Evolutionary conservation across 495 filamentous ascomycete genomes (phyloP).

Genomic region (Lasiosphaeris hirsuta): DNA sequence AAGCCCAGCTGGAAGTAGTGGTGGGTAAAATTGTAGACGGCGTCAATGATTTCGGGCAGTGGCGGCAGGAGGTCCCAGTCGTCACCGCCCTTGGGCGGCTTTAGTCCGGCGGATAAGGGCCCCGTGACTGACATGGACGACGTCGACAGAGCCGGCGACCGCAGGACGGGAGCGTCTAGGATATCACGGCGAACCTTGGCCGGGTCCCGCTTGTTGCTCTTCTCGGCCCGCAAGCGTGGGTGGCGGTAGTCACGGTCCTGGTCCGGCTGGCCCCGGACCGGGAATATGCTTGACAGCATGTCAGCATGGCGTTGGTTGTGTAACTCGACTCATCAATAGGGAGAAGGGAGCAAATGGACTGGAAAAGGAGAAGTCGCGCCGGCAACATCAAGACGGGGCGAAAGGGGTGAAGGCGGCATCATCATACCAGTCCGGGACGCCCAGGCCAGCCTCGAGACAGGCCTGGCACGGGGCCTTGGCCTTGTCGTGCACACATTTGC

Average conservation of each 20-base stretch:
- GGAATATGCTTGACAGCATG: constrained; percentile 34
- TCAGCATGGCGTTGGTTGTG: not conserved
- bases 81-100: constrained; percentile 27
- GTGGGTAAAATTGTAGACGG: constrained; percentile 42
- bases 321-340: not conserved
- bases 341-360: not conserved
- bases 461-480: constrained; percentile 40
- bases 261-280: constrained; percentile 42
- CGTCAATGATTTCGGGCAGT: constrained; percentile 40
- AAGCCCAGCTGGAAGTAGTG: constrained; percentile 52
- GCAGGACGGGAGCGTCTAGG: constrained; percentile 25
- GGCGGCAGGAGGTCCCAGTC: constrained; percentile 46
- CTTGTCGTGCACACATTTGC: constrained; percentile 48
- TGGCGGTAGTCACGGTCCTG: constrained; percentile 46
- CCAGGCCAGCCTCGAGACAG: constrained; percentile 42
- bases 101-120: constrained; percentile 2
- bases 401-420: not conserved
- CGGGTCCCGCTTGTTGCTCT: constrained; percentile 34
- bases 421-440: constrained; percentile 41
- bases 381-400: not conserved
- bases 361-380: not conserved
- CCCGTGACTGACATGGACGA: not conserved
- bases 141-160: constrained; percentile 20
- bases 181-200: constrained; percentile 37
- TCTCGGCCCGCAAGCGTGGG: constrained; percentile 43